Conservation (phyloP, 257 asterid genomes). For the Gynochthodes officinalis region DNA sequence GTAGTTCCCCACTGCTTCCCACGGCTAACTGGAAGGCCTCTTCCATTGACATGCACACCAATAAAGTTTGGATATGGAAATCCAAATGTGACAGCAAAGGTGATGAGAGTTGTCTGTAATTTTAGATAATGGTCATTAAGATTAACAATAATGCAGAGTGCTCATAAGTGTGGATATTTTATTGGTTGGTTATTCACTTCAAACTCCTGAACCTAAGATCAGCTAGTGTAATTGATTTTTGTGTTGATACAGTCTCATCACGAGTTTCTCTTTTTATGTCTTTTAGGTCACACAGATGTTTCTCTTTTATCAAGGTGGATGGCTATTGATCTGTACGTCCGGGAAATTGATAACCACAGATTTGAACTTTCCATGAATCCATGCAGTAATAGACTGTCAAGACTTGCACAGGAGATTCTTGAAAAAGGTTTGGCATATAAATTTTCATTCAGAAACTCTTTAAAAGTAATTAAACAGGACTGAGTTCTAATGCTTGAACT, state of each 20-base stretch:
- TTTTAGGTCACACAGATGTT: constrained; percentile 86
- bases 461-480: neutral
- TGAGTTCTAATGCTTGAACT: constrained; percentile 11
- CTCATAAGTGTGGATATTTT: neutral
- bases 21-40: constrained; percentile 91
- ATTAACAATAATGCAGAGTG: neutral
- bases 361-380: constrained; percentile 95
- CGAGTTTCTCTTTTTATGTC: constrained; percentile 8
- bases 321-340: constrained; percentile 88
- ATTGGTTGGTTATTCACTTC: neutral
- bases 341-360: constrained; percentile 87
- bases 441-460: neutral
- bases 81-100: constrained; percentile 98
- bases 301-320: constrained; percentile 94
- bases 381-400: constrained; percentile 58
- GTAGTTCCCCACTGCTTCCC: constrained; percentile 22
- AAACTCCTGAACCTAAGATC: neutral
- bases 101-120: constrained; percentile 13
- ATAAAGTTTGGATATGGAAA: constrained; percentile 98
- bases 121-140: neutral
- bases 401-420: constrained; percentile 71
- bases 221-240: neutral
- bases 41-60: constrained; percentile 95
- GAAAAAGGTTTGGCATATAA: constrained; percentile 52
- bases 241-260: constrained; percentile 17